Conservation (phyloP, 257 asterid species). For the Hygrophila difformis region DNA sequence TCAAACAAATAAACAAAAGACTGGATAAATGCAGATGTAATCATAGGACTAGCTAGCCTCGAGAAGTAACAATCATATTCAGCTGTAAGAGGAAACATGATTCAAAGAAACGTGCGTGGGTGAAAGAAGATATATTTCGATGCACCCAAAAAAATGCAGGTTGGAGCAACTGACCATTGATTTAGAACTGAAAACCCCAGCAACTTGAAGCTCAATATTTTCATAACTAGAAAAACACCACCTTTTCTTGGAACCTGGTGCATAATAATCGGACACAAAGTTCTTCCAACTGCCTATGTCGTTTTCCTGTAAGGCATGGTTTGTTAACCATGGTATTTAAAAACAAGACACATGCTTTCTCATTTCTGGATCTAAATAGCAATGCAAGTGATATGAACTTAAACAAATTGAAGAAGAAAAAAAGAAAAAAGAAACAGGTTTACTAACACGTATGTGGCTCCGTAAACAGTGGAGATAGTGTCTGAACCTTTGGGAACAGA, state of each 20-base stretch:
- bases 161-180: conserved; percentile 46
- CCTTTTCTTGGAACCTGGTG: conserved; percentile 38
- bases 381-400: background rate
- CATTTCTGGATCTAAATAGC: background rate
- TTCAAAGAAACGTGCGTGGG: background rate
- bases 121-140: too few relatives aligned
- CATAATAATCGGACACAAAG: conserved; percentile 51
- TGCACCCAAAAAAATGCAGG: too few relatives aligned
- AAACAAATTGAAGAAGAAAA: background rate
- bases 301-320: conserved; percentile 29
- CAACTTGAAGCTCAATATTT: conserved; percentile 25
- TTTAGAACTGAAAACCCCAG: conserved; percentile 30
- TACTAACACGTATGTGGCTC: conserved; percentile 37
- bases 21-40: background rate
- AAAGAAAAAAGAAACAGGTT: background rate
- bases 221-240: conserved; percentile 56
- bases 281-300: conserved; percentile 42
- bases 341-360: background rate
- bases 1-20: conserved; percentile 11
- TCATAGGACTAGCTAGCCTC: background rate
- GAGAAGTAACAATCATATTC: conserved; percentile 5
- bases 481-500: conserved; percentile 35
- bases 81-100: background rate
- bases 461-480: conserved; percentile 32
- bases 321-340: background rate